Base-by-base conservation (phyloP, 805 yeast species). In the Metschnikowia rubicola region DNA sequence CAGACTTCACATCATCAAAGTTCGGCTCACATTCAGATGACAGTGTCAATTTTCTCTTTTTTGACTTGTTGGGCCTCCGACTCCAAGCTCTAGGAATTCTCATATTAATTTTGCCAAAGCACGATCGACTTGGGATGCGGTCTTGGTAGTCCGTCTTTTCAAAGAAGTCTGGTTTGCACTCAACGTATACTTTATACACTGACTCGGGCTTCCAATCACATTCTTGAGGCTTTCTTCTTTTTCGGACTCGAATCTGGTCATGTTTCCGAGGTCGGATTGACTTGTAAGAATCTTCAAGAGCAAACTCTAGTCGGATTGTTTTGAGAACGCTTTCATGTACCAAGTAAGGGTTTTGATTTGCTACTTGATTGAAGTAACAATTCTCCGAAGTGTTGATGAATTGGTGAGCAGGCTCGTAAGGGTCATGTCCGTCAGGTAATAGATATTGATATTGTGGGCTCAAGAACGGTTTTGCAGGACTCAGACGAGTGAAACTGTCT, bases 31-130 rank as follows among this genome's bases (percentile, higher is more conserved):
- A 26, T 30, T 30, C 49, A 5, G 46, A 41, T 2, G 49, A 41
- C 10, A 44, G 33, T 8, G 45, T 33, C 39, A 41, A 28, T 37
- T 46, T 46, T n/a, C 46, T 47, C 26, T 41, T 41, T 26, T 53
- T 53, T 8, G 54, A 47, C 19, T 46, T 50, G 35, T 56, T 56
- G 13, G 60, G 64, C 12, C 56, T 54, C 33, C 75, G 57, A 3
- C 58, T 52, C 75, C 75, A 70, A 7, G 75, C 75, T 21, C 70
- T 50, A 35, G 64, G 66, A 32, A 51, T 55, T 43, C 75, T 55
- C 75, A 70, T 70, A 50, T 68, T 70, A 34, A 70, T 64, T 37
- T 60, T 63, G 7, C 75, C 75, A 48, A 70, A 70, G 49, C 74
- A 68, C 2, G 71, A 67, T 11, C 52, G 47, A 12, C 35, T 37